Evolutionary conservation across 768 basidiomycete species (phyloP), one percentile per base, ranked within the genome.

Genomic region (Hypsizygus marmoreus): DNA sequence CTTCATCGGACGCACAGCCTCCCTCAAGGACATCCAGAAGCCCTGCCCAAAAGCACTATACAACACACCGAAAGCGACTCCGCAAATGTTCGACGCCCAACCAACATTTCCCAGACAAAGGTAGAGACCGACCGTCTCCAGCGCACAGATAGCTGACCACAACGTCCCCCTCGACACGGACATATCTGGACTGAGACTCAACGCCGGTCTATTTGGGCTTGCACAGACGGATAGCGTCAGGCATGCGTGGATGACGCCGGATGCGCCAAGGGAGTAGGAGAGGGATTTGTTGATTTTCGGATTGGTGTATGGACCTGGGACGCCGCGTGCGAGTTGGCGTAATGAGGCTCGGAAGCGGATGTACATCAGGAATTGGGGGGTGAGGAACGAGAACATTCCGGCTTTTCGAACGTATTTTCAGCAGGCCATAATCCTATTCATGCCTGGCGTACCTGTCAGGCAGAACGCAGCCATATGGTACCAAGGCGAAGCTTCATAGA

Each of bases 321-420:
- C 22, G 9, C 47, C 47, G 16, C 47, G 47, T 25, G 47, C 33
- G 14, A 49, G 41, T 23, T 49, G 39, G 5, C 37, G 30, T 32
- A 49, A 43, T 11, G 47, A 33, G 9, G 40, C 4, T n/a, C 47
- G 33, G 29, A 49, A 49, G 1, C 47, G 47, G 11, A 49, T 32
- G 47, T 42, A 49, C 1, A 30, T 20, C 8, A 49, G 22, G 17
- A 30, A 43, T 36, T 43, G 47, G 8, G 47, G 40, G 0, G 47
- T 41, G 20, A 49, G 36, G 34, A 49, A 43, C 13, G 47, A 49
- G 40, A 49, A 49, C 47, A 49, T 49, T 31, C 47, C 47, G 4
- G 47, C 47, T 49, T 4, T 8, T 35, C 34, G 34, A 13, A 30
- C 29, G n/a, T 35, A 8, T 20, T n/a, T 16, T 35, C 9, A 8